Evolutionary conservation across 148 eudicot species (phyloP).

Genomic region (Spergularia marina): DNA sequence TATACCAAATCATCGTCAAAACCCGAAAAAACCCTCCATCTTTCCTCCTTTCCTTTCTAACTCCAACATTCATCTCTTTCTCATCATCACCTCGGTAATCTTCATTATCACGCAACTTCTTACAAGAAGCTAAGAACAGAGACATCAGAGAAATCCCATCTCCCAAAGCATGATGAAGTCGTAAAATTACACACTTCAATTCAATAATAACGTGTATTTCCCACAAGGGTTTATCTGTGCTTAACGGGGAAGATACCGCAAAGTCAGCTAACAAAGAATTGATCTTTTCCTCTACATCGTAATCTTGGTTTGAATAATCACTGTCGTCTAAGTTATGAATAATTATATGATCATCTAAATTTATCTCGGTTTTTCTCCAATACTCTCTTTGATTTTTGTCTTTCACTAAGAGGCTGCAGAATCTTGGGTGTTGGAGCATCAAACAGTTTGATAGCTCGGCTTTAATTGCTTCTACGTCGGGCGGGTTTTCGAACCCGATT

Average conservation of each 20-base stretch:
- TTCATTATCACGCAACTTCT: conserved; percentile 26
- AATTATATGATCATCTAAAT: conserved; percentile 63
- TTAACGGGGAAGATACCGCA: conserved; percentile 48
- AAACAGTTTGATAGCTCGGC: conserved; percentile 36
- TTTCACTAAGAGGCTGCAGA: conserved; percentile 52
- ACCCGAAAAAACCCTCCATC: conserved; percentile 20
- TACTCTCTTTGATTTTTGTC: conserved; percentile 39
- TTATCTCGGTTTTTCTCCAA: conserved; percentile 50
- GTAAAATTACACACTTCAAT: conserved; percentile 39
- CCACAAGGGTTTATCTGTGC: conserved; percentile 67
- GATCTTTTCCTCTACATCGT: conserved; percentile 30
- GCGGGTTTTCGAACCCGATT: conserved; percentile 34
- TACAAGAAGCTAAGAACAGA: conserved; percentile 38
- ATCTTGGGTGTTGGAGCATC: conserved; percentile 60
- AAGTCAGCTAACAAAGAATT: conserved; percentile 52
- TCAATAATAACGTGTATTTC: conserved; percentile 52
- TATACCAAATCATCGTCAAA: conserved; percentile 44
- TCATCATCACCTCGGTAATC: conserved; percentile 38
- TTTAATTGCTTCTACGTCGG: conserved; percentile 38
- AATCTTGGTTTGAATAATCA: background rate
- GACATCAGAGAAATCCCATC: conserved; percentile 80
- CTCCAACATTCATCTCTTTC: background rate
- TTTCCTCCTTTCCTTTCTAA: background rate
- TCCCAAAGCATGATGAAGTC: conserved; percentile 76
- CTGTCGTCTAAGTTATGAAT: background rate